These are phyloP conservation scores for Solanum virginianum DNA, from an alignment of 257 asterid species.

Conservation along the genomic window DNA sequence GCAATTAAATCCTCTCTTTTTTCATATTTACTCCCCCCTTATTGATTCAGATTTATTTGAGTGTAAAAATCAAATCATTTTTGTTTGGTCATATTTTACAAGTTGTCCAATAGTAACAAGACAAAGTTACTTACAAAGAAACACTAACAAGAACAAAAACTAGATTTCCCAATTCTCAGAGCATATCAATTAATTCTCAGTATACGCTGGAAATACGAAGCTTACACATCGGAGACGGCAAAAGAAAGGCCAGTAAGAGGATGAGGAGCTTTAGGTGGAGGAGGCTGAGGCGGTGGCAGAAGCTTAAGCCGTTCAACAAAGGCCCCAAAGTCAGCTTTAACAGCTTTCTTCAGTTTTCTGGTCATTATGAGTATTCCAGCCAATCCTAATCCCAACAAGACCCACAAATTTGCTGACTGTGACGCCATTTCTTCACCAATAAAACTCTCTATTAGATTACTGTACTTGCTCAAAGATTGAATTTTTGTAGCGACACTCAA, in stretches of 20 bases:
- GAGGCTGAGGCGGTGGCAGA: constrained; percentile 98
- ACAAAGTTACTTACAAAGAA: neutral
- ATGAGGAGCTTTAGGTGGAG: constrained; percentile 96
- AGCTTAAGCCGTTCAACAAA: constrained; percentile 78
- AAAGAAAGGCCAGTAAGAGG: constrained; percentile 81
- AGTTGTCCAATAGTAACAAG: neutral
- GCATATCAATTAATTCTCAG: neutral
- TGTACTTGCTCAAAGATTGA: neutral
- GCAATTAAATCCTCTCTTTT: neutral
- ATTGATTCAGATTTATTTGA: neutral
- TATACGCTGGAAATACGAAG: neutral
- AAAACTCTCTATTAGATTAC: neutral
- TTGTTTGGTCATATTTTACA: neutral
- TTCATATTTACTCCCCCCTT: neutral
- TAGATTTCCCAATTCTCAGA: neutral
- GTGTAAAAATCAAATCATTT: neutral
- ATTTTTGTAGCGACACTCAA: neutral
- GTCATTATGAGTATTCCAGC: constrained; percentile 87
- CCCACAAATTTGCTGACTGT: constrained; percentile 75
- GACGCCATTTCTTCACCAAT: constrained; percentile 38
- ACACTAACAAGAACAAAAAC: neutral
- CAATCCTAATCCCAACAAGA: constrained; percentile 81
- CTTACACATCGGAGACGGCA: constrained; percentile 89
- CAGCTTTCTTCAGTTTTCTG: constrained; percentile 65
- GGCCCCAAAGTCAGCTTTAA: constrained; percentile 82